Conservation (phyloP, 345 rosid genomes). For the Populus simonii region DNA sequence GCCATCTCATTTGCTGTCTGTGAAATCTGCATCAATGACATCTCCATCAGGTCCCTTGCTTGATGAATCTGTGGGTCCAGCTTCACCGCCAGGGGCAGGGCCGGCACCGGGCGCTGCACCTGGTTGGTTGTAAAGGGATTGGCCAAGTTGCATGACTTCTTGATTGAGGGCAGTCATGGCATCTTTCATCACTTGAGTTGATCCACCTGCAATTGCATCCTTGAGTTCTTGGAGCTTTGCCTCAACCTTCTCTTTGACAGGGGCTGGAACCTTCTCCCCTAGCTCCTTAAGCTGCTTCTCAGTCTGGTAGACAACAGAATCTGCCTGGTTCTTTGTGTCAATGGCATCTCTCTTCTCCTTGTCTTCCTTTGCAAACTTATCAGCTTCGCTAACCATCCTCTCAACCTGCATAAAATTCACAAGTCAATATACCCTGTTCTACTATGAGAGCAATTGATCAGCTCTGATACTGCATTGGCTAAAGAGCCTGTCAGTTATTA, state of each 20-base stretch:
- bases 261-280: conserved; percentile 83
- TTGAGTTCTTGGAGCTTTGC: conserved; percentile 75
- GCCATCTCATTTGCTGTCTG: conserved; percentile 67
- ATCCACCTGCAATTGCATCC: conserved; percentile 64
- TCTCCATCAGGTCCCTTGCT: conserved; percentile 76
- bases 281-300: conserved; percentile 94
- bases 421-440: not conserved
- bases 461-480: not conserved
- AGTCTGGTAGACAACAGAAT: conserved; percentile 83
- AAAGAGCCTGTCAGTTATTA: too few species aligned
- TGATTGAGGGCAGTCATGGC: conserved; percentile 85
- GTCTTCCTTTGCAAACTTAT: conserved; percentile 82
- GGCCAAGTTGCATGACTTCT: conserved; percentile 95
- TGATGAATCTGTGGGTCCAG: conserved; percentile 51
- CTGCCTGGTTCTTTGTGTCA: conserved; percentile 98
- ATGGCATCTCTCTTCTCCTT: conserved; percentile 94
- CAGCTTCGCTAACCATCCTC: conserved; percentile 87
- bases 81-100: conserved; percentile 55
- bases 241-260: conserved; percentile 89
- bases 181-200: conserved; percentile 77
- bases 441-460: not conserved
- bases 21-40: conserved; percentile 89
- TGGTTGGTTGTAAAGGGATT: conserved; percentile 83
- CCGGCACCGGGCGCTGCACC: conserved; percentile 55
- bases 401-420: conserved; percentile 51